A percentile compares a stretch with the other conserved stretches of the same genome.
These are phyloP conservation scores for Mycena haematopus DNA, from an alignment of 768 basidiomycete species.

Conservation along the genomic window DNA sequence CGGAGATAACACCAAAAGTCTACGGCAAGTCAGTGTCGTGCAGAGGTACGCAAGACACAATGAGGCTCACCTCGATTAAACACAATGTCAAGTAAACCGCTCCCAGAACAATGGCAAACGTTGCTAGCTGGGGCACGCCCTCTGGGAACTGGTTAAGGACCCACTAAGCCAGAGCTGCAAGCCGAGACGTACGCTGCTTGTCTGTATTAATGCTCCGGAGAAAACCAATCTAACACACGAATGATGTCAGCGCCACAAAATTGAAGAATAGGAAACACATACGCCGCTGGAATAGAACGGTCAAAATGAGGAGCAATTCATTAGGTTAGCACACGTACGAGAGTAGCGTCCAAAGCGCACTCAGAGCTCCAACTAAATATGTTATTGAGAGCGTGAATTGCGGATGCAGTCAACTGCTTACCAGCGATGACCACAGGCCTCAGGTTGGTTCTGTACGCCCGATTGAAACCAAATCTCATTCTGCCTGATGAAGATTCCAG, in stretches of 20 bases:
- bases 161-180: neutral
- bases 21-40: slow-evolving; percentile 16
- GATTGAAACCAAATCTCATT: slow-evolving; percentile 59
- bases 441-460: slow-evolving; percentile 61
- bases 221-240: slow-evolving; percentile 56
- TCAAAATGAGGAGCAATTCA: neutral
- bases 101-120: slow-evolving; percentile 66
- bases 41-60: neutral
- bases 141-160: slow-evolving; percentile 35
- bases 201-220: slow-evolving; percentile 61
- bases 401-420: slow-evolving; percentile 23
- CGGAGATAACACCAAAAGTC: slow-evolving; percentile 60
- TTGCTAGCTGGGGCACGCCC: slow-evolving; percentile 52
- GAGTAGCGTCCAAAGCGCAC: slow-evolving; percentile 65
- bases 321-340: slow-evolving; percentile 53
- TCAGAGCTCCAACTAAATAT: slow-evolving; percentile 48
- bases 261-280: slow-evolving; percentile 28
- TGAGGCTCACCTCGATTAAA: slow-evolving; percentile 50
- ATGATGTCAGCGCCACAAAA: slow-evolving; percentile 3
- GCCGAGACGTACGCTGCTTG: slow-evolving; percentile 49
- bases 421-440: slow-evolving; percentile 65
- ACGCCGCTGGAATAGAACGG: slow-evolving; percentile 38
- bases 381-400: slow-evolving; percentile 30
- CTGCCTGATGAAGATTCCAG: slow-evolving; percentile 40
- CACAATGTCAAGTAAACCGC: slow-evolving; percentile 57